Conservation (phyloP, 1,139 yeast species). For the Yamadazyma sp. region DNA sequence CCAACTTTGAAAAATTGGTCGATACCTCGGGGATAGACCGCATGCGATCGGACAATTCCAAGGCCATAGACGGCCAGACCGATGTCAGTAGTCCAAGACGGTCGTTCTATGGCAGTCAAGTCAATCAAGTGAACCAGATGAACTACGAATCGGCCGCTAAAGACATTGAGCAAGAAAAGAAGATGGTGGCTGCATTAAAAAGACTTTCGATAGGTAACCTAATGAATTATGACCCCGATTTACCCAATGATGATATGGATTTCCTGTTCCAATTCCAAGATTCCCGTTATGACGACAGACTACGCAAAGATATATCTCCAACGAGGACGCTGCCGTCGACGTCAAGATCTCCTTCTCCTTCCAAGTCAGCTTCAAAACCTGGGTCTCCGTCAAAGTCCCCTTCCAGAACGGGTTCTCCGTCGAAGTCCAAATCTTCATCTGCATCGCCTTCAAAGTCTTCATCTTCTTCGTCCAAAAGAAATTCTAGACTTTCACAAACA, state of each 20-base stretch:
- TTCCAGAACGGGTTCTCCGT: constrained; percentile 3
- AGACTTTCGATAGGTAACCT: constrained; percentile 55
- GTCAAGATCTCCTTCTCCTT: constrained; percentile 11
- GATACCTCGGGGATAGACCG: background rate
- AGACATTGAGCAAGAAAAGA: constrained; percentile 55
- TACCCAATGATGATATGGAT: constrained; percentile 46
- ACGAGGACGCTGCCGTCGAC: constrained; percentile 5
- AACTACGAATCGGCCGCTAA: constrained; percentile 42
- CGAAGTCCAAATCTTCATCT: constrained; percentile 5
- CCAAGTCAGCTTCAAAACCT: constrained; percentile 2
- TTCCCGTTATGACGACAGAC: constrained; percentile 16
- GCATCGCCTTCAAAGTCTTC: background rate
- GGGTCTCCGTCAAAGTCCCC: background rate
- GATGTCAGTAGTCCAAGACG: background rate
- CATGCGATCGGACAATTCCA: background rate
- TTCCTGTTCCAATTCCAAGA: constrained; percentile 27
- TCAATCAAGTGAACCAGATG: constrained; percentile 6
- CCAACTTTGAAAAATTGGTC: background rate
- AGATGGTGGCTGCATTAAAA: constrained; percentile 58
- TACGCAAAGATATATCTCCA: constrained; percentile 3
- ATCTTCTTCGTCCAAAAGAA: background rate
- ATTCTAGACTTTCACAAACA: constrained; percentile 3
- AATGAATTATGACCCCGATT: constrained; percentile 57
- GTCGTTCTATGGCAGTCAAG: constrained; percentile 5
- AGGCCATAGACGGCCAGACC: background rate